These are phyloP conservation scores for Neofusicoccum ribis DNA, from an alignment of 2,329 filamentous ascomycete species.

Conservation along the genomic window DNA sequence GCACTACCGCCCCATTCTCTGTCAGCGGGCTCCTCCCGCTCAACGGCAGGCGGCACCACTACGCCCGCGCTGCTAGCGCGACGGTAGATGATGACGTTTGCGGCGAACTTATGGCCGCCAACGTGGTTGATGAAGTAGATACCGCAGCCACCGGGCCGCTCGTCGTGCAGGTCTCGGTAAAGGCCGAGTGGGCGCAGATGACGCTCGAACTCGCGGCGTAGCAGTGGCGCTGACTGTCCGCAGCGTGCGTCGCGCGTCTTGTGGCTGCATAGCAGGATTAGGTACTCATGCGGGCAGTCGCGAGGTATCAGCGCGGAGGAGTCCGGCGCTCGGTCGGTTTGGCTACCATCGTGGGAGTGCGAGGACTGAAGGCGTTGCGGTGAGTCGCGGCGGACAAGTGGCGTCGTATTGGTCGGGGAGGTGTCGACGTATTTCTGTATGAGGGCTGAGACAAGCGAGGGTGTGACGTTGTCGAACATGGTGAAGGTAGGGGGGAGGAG, in stretches of 20 bases:
- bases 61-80: conserved; percentile 44
- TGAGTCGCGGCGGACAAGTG: conserved; percentile 47
- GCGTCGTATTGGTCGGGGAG: conserved; percentile 71
- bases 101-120: conserved; percentile 93
- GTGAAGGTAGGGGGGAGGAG: conserved; percentile 84
- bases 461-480: conserved; percentile 80
- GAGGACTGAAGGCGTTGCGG: conserved; percentile 21
- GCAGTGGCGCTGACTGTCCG: conserved; percentile 85
- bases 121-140: conserved; percentile 97
- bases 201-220: conserved; percentile 83
- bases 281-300: conserved; percentile 76
- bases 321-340: conserved; percentile 25
- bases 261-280: conserved; percentile 93
- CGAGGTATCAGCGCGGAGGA: conserved; percentile 65
- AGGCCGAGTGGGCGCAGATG: conserved; percentile 83
- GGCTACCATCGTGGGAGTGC: not conserved
- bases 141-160: conserved; percentile 85
- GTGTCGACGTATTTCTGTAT: conserved; percentile 69
- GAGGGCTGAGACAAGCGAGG: conserved; percentile 69
- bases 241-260: conserved; percentile 92
- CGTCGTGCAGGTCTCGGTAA: conserved; percentile 83
- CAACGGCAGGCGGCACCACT: not conserved
- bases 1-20: too few species aligned
- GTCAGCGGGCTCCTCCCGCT: conserved; percentile 19
- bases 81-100: conserved; percentile 91